phyloP scores from a whole-genome alignment of 2,329 filamentous ascomycete species.

The Graphiopsis chlorocephala region DNA sequence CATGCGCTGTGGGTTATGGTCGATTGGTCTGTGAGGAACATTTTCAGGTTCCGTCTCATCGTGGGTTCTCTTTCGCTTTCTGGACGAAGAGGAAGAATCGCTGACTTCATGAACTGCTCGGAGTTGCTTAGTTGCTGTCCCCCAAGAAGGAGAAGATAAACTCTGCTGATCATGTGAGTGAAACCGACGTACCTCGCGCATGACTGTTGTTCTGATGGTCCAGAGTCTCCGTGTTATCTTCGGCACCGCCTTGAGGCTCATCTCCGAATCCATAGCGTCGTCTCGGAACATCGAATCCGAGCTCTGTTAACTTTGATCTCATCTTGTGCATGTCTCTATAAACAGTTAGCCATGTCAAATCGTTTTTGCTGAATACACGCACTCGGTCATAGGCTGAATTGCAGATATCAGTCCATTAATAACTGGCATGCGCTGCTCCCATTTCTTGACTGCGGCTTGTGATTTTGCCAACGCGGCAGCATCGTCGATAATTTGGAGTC shows the following conservation, averaged over 20 bases:
- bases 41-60: slow-evolving; percentile 19
- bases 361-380: slow-evolving; percentile 2
- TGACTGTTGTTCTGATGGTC: too few relatives aligned
- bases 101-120: slow-evolving; percentile 2
- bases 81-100: slow-evolving; percentile 26
- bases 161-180: not conserved
- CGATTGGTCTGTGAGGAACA: not conserved
- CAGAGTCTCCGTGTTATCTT: not conserved
- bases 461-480: slow-evolving; percentile 24
- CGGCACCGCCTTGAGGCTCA: not conserved
- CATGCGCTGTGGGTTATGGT: slow-evolving; percentile 5
- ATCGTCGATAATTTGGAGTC: slow-evolving; percentile 8
- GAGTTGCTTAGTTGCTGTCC: not conserved
- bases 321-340: slow-evolving; percentile 32
- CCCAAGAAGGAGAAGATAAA: not conserved
- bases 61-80: slow-evolving; percentile 32
- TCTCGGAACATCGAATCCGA: slow-evolving; percentile 31
- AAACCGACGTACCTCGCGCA: not conserved
- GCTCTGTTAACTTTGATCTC: slow-evolving; percentile 27
- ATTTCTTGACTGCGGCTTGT: slow-evolving; percentile 31
- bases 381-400: slow-evolving; percentile 35
- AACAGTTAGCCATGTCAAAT: slow-evolving; percentile 3
- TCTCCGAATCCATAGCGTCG: slow-evolving; percentile 24
- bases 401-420: slow-evolving; percentile 38
- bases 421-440: slow-evolving; percentile 32